phyloP scores from a whole-genome alignment of 2,329 filamentous ascomycete genomes.

The Podosphaera leucotricha region DNA sequence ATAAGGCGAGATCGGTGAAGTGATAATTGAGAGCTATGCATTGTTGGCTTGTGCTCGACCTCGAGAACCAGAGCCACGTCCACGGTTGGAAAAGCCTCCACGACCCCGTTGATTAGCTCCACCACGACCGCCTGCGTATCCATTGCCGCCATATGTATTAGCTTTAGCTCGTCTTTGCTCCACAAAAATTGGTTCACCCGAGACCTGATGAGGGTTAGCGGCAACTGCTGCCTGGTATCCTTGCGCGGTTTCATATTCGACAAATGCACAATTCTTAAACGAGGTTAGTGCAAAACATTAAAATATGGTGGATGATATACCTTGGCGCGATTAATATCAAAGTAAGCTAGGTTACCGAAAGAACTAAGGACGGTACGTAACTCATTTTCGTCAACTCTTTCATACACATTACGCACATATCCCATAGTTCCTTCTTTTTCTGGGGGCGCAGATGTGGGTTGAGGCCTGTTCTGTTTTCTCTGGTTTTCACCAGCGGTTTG shows the following conservation, averaged over 20 bases:
- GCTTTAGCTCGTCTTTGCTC: conserved; percentile 62
- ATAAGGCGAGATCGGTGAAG: neutral
- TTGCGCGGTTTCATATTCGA: conserved; percentile 65
- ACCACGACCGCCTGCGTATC: conserved; percentile 38
- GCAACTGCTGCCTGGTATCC: conserved; percentile 64
- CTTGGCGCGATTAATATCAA: conserved; percentile 65
- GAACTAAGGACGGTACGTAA: conserved; percentile 47
- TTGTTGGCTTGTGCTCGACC: conserved; percentile 6
- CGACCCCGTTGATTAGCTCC: conserved; percentile 38
- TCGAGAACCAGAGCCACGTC: conserved; percentile 6
- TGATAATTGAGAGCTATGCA: conserved; percentile 1
- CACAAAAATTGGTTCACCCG: conserved; percentile 59
- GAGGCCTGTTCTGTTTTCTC: conserved; percentile 59
- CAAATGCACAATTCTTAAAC: conserved; percentile 76
- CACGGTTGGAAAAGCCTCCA: conserved; percentile 25
- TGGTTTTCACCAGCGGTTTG: conserved; percentile 62
- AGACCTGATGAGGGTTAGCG: conserved; percentile 69
- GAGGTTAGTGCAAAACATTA: conserved; percentile 3
- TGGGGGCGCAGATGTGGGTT: conserved; percentile 34
- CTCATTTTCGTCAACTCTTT: conserved; percentile 56
- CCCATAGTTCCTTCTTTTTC: conserved; percentile 61
- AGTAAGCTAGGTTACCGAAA: conserved; percentile 47
- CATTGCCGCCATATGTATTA: conserved; percentile 47
- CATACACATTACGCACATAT: conserved; percentile 89
- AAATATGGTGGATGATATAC: conserved; percentile 24